A percentile compares a stretch with the other conserved stretches of the same genome.
phyloP scores from a whole-genome alignment of 1,284 basidiomycete genomes.

The Cryptococcus sp. region DNA sequence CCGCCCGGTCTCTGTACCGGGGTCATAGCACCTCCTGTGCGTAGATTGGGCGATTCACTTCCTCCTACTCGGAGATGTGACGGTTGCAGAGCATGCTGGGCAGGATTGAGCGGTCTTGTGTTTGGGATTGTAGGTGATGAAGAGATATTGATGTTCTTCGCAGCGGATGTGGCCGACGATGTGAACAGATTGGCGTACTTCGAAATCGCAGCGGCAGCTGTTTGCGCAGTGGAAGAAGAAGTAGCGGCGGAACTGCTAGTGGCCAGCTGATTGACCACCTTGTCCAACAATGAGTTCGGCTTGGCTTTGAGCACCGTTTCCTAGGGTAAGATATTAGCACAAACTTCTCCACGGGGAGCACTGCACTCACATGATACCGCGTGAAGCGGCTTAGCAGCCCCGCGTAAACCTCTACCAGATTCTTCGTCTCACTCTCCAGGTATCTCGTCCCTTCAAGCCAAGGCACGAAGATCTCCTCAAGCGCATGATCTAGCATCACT shows the following conservation, averaged over 20 bases:
- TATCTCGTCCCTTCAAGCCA: conserved; percentile 92
- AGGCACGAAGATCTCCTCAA: conserved; percentile 95
- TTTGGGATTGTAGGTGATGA: conserved; percentile 6
- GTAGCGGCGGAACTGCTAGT: conserved; percentile 64
- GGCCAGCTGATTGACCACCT: conserved; percentile 87
- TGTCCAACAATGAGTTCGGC: conserved; percentile 80
- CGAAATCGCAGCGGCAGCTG: conserved; percentile 62
- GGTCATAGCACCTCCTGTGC: conserved; percentile 5
- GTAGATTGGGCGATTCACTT: conserved; percentile 4
- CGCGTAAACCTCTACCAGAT: conserved; percentile 79
- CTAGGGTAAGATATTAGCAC: conserved; percentile 49
- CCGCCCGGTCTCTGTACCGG: conserved; percentile 15
- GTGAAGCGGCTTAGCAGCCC: conserved; percentile 75
- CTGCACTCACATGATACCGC: conserved; percentile 79
- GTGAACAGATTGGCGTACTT: conserved; percentile 73
- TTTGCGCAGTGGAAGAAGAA: conserved; percentile 60
- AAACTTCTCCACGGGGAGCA: background rate
- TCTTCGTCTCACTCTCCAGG: conserved; percentile 88
- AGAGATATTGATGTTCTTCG: background rate
- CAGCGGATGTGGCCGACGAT: conserved; percentile 22
- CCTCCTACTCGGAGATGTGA: background rate
- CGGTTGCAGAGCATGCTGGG: conserved; percentile 1
- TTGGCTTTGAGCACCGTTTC: conserved; percentile 78
- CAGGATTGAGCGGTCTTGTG: conserved; percentile 11
- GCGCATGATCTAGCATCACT: conserved; percentile 86